Evolutionary conservation across 2,329 filamentous ascomycete genomes (phyloP).

Genomic region (Botrytis deweyae): DNA sequence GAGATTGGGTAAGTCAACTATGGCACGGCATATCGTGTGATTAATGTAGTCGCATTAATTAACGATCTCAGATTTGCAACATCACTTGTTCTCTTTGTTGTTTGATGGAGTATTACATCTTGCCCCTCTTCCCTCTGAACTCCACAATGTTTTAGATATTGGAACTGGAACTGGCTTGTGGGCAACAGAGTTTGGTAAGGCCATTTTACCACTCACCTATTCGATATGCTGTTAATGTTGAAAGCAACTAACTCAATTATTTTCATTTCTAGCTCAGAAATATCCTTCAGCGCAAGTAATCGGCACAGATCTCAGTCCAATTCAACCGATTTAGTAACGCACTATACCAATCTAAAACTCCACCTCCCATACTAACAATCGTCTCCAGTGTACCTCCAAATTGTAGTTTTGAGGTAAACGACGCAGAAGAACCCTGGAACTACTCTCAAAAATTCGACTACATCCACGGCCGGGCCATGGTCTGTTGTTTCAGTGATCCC

Average conservation of each 20-base stretch:
- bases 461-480: conserved; percentile 50
- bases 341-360: not conserved
- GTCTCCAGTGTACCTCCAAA: conserved; percentile 45
- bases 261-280: conserved; percentile 21
- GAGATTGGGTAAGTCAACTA: conserved; percentile 10
- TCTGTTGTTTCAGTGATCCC: conserved; percentile 29
- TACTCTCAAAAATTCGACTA: conserved; percentile 49
- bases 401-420: conserved; percentile 52
- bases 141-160: conserved; percentile 24
- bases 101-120: conserved; percentile 23
- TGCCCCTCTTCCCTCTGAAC: conserved; percentile 24
- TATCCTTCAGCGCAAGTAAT: conserved; percentile 36
- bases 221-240: no score
- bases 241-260: not conserved
- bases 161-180: conserved; percentile 27
- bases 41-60: not conserved
- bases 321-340: conserved; percentile 33
- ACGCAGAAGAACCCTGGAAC: conserved; percentile 51
- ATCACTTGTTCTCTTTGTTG: conserved; percentile 25
- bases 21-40: not conserved
- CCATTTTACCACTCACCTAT: not conserved
- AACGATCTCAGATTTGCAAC: conserved; percentile 24
- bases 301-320: conserved; percentile 37
- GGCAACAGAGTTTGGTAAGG: conserved; percentile 34
- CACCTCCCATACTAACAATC: not conserved